phyloP scores from a whole-genome alignment of 73 alveolate genomes.

The Blepharisma japonicum region DNA sequence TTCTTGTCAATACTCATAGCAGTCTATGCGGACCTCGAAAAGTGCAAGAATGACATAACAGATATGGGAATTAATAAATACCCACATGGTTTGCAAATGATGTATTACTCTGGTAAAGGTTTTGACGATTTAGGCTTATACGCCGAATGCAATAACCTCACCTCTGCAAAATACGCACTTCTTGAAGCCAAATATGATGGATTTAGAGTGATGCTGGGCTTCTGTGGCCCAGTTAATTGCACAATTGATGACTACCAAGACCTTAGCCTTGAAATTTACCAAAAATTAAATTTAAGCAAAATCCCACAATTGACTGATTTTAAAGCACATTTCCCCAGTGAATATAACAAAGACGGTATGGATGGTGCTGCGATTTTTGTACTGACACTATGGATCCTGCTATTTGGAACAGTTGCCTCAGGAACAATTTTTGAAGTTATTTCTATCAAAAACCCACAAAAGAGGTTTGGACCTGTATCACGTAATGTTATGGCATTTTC shows the following conservation, averaged over 20 bases:
- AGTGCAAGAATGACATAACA: too few relatives aligned
- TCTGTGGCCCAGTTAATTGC: not conserved
- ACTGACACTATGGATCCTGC: not conserved
- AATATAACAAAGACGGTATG: not conserved
- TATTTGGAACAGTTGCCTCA: not conserved
- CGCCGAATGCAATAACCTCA: not conserved
- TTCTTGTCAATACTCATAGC: too few relatives aligned
- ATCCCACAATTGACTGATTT: too few relatives aligned
- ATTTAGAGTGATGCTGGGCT: not conserved
- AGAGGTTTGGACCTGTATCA: too few relatives aligned
- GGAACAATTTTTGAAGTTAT: not conserved
- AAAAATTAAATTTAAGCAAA: too few relatives aligned
- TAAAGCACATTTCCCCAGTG: not conserved
- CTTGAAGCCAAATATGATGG: not conserved
- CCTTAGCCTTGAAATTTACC: not conserved
- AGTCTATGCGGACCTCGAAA: too few relatives aligned
- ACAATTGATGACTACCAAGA: not conserved
- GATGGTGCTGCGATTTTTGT: not conserved
- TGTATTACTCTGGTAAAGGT: not conserved
- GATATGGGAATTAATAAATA: too few relatives aligned
- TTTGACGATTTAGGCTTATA: not conserved
- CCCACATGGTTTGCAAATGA: too few relatives aligned
- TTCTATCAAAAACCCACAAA: not conserved
- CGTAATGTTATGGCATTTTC: conserved; percentile 15
- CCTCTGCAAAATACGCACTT: not conserved